Evolutionary conservation across 768 basidiomycete genomes (phyloP).

Genomic region (Clitopilus passeckerianus): DNA sequence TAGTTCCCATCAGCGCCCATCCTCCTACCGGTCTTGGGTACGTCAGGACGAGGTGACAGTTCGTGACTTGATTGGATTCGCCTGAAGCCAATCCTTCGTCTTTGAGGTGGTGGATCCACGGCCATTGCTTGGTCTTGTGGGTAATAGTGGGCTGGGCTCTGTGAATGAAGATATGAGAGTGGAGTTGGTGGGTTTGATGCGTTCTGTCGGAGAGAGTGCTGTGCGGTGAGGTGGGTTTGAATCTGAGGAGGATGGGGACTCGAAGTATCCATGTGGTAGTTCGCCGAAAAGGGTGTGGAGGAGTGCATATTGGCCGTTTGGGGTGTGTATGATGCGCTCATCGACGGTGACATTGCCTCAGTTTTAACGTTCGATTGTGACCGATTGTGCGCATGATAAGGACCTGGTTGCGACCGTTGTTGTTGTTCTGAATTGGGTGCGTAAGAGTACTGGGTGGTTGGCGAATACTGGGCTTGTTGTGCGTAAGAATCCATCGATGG

Average conservation of each 20-base stretch:
- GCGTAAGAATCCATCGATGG: constrained; percentile 65
- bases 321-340: constrained; percentile 52
- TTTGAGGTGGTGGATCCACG: constrained; percentile 59
- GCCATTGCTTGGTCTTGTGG: constrained; percentile 66
- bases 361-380: constrained; percentile 52
- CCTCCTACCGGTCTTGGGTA: constrained; percentile 58
- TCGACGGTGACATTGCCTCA: constrained; percentile 45
- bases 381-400: constrained; percentile 54
- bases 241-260: constrained; percentile 53
- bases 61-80: constrained; percentile 74
- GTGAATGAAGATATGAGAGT: constrained; percentile 57
- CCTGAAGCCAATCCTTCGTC: constrained; percentile 73
- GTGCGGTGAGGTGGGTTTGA: constrained; percentile 47
- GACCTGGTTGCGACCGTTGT: constrained; percentile 27
- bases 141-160: constrained; percentile 52
- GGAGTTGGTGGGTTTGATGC: constrained; percentile 74
- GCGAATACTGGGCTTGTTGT: constrained; percentile 64
- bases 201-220: constrained; percentile 43
- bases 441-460: constrained; percentile 50
- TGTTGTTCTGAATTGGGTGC: constrained; percentile 38
- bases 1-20: constrained; percentile 74
- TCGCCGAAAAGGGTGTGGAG: constrained; percentile 28
- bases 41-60: constrained; percentile 69
- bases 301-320: constrained; percentile 36
- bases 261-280: constrained; percentile 61